Evolutionary conservation across 768 basidiomycete species (phyloP).

Genomic region (Glaciozyma martinii): DNA sequence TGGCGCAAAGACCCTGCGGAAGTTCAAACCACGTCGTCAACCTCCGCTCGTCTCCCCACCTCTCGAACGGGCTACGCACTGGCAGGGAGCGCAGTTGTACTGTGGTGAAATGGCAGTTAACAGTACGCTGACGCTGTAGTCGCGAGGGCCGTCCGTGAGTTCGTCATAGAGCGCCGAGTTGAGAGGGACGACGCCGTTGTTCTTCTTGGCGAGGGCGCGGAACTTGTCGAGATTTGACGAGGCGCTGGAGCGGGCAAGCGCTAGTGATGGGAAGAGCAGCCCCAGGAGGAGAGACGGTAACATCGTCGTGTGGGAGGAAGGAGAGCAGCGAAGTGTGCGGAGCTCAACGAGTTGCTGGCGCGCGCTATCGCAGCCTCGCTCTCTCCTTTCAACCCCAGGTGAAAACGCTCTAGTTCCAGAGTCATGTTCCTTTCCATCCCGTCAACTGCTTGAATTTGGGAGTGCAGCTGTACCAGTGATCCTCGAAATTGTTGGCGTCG

Average conservation of each 20-base stretch:
- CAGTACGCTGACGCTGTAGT: slow-evolving; percentile 79
- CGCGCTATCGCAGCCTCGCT: no score
- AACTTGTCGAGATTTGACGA: slow-evolving; percentile 47
- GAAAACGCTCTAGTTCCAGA: no score
- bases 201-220: slow-evolving; percentile 56
- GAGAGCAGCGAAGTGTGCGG: no score
- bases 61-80: slow-evolving; percentile 50
- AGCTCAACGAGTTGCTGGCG: no score
- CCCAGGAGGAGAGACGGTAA: not conserved
- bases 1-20: slow-evolving; percentile 26
- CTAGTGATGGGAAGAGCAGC: not conserved
- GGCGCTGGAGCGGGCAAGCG: not conserved
- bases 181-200: slow-evolving; percentile 73
- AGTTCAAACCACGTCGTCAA: not conserved
- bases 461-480: no score
- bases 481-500: no score
- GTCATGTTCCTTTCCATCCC: no score
- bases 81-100: slow-evolving; percentile 86
- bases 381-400: no score
- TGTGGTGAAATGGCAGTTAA: slow-evolving; percentile 76
- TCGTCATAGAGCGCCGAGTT: slow-evolving; percentile 67
- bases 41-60: not conserved
- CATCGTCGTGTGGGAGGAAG: no score
- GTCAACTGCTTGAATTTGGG: no score
- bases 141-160: slow-evolving; percentile 58